Evolutionary conservation across 2,329 filamentous ascomycete species (phyloP), one percentile per base, ranked within the genome.

Genomic region (Ascosphaera pollenicola): DNA sequence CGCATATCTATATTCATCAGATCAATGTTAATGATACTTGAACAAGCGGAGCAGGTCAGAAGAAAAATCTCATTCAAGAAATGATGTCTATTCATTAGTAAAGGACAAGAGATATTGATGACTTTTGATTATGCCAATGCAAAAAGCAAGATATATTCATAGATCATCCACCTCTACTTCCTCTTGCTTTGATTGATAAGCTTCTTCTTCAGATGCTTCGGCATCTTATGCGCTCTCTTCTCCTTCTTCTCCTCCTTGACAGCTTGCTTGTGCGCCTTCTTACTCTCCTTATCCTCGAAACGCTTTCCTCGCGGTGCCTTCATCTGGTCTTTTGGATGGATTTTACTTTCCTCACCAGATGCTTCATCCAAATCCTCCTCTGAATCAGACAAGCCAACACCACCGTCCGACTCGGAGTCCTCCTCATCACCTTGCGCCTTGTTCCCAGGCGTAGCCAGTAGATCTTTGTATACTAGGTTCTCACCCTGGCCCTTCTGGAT

Each of bases 161-260:
- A n/a, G 36, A n/a, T 10, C 8, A 21, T 16, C 13, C 26, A 24
- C 10, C 39, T 39, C 46, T 47, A 60, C 47, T 57, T 57, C 48
- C 54, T 57, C 49, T 57, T 60, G 2, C 49, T 47, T 13, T 45
- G 18, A 41, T 67, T 69, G 18, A 92, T 71, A 42, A 92, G 59
- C 54, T 78, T 81, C 66, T 94, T 95, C 69, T 98, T 98, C 26
- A 93, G 47, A 54, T 91, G 75, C 62, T 98, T 98, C 0, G 89
- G 87, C 61, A 98, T 92, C 66, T 98, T 98, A 3, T 81, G 79
- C 57, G 87, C 82, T 43, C 89, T 67, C 64, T 91, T 84, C 57
- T 94, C 85, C 28, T 83, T 75, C 63, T 93, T 94, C 51, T 85
- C 87, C 51, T 94, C 87, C 61, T 95, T 98, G 48, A 94, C 78